These are phyloP conservation scores for Jaapia argillacea DNA, from an alignment of 768 basidiomycete genomes.

Conservation along the genomic window DNA sequence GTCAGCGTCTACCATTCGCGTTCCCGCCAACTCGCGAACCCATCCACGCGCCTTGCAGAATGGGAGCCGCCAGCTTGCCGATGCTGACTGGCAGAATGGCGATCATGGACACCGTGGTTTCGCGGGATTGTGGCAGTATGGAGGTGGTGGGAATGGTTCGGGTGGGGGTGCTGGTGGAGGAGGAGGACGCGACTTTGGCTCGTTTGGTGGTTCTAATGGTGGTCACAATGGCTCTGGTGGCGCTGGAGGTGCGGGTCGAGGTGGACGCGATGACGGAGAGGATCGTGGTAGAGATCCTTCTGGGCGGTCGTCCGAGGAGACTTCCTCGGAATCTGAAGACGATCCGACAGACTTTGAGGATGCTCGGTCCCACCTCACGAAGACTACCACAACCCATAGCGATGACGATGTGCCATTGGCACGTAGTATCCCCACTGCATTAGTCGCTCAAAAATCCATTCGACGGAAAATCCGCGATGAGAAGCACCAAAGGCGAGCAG, in stretches of 20 bases:
- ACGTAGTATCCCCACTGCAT: constrained; percentile 70
- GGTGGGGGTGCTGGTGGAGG: not conserved
- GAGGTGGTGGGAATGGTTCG: constrained; percentile 1
- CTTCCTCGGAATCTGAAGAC: constrained; percentile 8
- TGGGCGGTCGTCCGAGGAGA: constrained; percentile 10
- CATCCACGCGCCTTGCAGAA: not conserved
- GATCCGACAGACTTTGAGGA: constrained; percentile 31
- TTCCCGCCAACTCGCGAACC: not conserved
- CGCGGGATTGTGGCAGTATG: not conserved
- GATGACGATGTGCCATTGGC: constrained; percentile 83
- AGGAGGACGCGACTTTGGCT: constrained; percentile 4
- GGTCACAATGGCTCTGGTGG: constrained; percentile 18
- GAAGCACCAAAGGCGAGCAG: constrained; percentile 44
- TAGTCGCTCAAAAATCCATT: constrained; percentile 76
- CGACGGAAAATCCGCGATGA: constrained; percentile 64
- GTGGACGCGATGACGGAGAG: constrained; percentile 21
- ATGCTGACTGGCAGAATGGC: not conserved
- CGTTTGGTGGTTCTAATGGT: constrained; percentile 3
- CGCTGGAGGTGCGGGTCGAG: constrained; percentile 9
- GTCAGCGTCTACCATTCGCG: too few relatives aligned
- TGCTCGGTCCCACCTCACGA: constrained; percentile 32
- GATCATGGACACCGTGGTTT: not conserved
- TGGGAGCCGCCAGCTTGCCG: not conserved
- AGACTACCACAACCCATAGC: constrained; percentile 29
- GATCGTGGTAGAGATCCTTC: constrained; percentile 21